These are phyloP conservation scores for Parathielavia hyrcaniae DNA, from an alignment of 495 filamentous ascomycete genomes.

Conservation along the genomic window DNA sequence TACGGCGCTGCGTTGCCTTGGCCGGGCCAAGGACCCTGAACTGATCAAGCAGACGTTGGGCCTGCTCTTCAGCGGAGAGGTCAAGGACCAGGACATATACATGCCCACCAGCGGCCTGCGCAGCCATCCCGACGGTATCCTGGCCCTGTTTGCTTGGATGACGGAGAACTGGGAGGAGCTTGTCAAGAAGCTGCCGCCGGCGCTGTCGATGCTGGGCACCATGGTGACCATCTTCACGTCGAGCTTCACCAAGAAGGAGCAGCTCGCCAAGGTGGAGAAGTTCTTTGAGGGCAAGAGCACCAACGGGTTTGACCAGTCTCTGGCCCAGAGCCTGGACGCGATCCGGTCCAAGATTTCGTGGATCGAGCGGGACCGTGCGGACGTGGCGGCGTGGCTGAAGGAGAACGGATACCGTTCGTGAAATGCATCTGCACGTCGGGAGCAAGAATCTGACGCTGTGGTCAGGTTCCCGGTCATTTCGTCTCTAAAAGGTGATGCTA, in stretches of 20 bases:
- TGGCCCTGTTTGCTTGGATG: slow-evolving; percentile 77
- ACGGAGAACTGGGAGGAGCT: slow-evolving; percentile 79
- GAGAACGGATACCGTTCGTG: slow-evolving; percentile 33
- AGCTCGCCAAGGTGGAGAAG: slow-evolving; percentile 63
- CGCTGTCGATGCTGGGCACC: slow-evolving; percentile 74
- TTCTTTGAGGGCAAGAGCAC: slow-evolving; percentile 81
- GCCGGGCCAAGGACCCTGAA: slow-evolving; percentile 66
- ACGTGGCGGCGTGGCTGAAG: slow-evolving; percentile 50
- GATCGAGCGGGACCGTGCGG: slow-evolving; percentile 50
- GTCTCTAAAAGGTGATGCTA: slow-evolving; percentile 8
- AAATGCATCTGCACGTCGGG: background rate
- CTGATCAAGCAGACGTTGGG: slow-evolving; percentile 76
- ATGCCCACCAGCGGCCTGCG: slow-evolving; percentile 74
- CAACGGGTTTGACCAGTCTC: slow-evolving; percentile 60
- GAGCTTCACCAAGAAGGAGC: slow-evolving; percentile 69
- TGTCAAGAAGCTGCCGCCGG: slow-evolving; percentile 71
- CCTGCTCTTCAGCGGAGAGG: slow-evolving; percentile 69
- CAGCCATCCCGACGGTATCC: slow-evolving; percentile 68
- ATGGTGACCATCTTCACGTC: slow-evolving; percentile 79
- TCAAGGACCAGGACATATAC: slow-evolving; percentile 96
- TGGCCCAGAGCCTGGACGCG: slow-evolving; percentile 57
- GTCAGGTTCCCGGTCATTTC: slow-evolving; percentile 13
- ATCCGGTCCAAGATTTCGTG: slow-evolving; percentile 56
- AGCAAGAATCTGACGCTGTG: slow-evolving; percentile 18
- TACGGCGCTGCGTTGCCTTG: slow-evolving; percentile 82